These are phyloP conservation scores for Albatrellus sp. DNA, from an alignment of 1,284 basidiomycete species.

Conservation along the genomic window DNA sequence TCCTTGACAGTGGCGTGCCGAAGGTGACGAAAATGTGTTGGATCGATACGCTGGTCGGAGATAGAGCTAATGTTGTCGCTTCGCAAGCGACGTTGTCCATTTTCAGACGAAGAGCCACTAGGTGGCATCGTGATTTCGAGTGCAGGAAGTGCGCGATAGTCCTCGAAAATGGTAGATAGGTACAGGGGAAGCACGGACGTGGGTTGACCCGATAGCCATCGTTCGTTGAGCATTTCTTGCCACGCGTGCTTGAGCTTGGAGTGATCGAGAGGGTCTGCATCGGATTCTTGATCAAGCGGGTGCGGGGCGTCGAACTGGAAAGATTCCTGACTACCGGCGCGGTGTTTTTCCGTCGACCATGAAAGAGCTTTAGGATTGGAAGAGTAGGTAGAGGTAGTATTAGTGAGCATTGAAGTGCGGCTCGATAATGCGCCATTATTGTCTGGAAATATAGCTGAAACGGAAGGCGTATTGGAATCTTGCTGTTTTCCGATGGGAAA, in stretches of 20 bases:
- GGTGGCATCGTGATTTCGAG: slow-evolving; percentile 45
- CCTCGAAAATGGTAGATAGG: slow-evolving; percentile 43
- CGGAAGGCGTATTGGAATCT: not conserved
- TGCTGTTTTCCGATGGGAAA: slow-evolving; percentile 38
- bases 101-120: slow-evolving; percentile 22
- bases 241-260: slow-evolving; percentile 47
- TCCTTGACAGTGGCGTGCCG: slow-evolving; percentile 8
- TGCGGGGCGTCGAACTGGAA: not conserved
- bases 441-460: not conserved
- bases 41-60: slow-evolving; percentile 8
- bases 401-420: slow-evolving; percentile 1
- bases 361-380: not conserved
- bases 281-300: slow-evolving; percentile 3
- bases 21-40: slow-evolving; percentile 9
- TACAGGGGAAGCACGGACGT: slow-evolving; percentile 58
- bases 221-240: slow-evolving; percentile 50
- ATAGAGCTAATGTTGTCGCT: not conserved
- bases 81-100: slow-evolving; percentile 2
- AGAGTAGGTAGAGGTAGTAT: not conserved
- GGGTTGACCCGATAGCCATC: slow-evolving; percentile 43
- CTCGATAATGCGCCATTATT: not conserved
- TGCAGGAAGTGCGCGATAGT: slow-evolving; percentile 37
- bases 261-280: slow-evolving; percentile 45
- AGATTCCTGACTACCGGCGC: slow-evolving; percentile 4
- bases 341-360: not conserved